These are phyloP conservation scores for Geoglossum glabrum DNA, from an alignment of 495 filamentous ascomycete species.

Conservation along the genomic window DNA sequence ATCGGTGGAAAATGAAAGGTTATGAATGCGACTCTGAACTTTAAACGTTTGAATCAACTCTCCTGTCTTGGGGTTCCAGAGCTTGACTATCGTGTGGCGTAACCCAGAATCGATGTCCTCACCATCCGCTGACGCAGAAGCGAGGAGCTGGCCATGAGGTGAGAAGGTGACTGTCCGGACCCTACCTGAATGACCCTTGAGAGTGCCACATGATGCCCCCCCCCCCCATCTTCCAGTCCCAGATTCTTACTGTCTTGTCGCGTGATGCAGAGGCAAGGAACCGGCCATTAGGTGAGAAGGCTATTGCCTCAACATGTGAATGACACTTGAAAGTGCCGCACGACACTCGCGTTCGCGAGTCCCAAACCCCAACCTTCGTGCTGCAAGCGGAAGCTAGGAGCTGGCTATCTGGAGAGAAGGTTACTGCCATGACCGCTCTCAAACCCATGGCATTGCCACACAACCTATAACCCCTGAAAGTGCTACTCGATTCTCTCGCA, in stretches of 20 bases:
- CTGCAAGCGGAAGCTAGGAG: not conserved
- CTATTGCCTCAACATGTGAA: constrained; percentile 1
- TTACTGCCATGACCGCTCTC: too few species aligned
- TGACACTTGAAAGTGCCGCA: not conserved
- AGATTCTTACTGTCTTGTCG: not conserved
- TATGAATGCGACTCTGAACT: too few species aligned
- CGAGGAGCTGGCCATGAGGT: not conserved
- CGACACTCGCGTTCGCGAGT: not conserved
- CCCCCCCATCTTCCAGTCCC: not conserved
- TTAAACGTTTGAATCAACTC: too few species aligned
- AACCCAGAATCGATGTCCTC: too few species aligned
- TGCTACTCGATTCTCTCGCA: too few species aligned
- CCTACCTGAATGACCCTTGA: not conserved
- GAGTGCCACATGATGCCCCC: not conserved
- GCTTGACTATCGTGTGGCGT: not conserved
- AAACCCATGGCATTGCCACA: too few species aligned
- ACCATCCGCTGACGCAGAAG: too few species aligned
- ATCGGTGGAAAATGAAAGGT: too few species aligned
- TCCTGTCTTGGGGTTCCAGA: not conserved
- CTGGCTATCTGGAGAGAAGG: not conserved
- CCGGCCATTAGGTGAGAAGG: constrained; percentile 7
- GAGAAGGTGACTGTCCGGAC: constrained; percentile 8
- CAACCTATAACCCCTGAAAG: too few species aligned
- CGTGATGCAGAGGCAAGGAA: too few species aligned
- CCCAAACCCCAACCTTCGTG: not conserved